Percentiles rank a stretch among this genome's conserved stretches.
Conservation (phyloP, 169 alveolate genomes). For the Cyclospora cayetanensis region DNA sequence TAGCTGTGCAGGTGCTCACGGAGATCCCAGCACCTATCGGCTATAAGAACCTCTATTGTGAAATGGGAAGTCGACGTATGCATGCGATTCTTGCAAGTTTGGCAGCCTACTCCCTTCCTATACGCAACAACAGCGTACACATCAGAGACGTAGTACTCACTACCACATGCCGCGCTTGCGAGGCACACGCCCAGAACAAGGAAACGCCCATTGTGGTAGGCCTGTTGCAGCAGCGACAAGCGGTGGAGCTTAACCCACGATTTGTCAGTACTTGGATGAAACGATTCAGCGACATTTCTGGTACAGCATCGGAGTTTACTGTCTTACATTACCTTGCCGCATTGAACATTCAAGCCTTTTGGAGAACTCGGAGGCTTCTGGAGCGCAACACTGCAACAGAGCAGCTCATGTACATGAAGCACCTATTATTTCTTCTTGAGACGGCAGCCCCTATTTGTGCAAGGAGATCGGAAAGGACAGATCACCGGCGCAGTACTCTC, state of each 20-base stretch:
- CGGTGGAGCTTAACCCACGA: conserved; percentile 65
- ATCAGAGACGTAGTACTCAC: conserved; percentile 64
- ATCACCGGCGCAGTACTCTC: conserved; percentile 60
- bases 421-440: conserved; percentile 51
- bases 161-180: conserved; percentile 68
- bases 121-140: conserved; percentile 64
- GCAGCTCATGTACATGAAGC: conserved; percentile 42
- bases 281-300: conserved; percentile 33
- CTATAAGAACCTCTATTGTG: conserved; percentile 18
- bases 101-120: conserved; percentile 60
- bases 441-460: conserved; percentile 45
- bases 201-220: conserved; percentile 36
- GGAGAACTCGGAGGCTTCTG: conserved; percentile 44
- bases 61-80: conserved; percentile 50
- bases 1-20: conserved; percentile 30
- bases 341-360: conserved; percentile 38
- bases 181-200: conserved; percentile 70
- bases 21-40: conserved; percentile 60
- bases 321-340: conserved; percentile 64
- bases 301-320: neutral
- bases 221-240: conserved; percentile 18
- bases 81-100: conserved; percentile 39
- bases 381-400: conserved; percentile 15
- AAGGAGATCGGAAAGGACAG: neutral
- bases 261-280: conserved; percentile 61